A percentile compares a stretch with the other conserved stretches of the same genome.
phyloP scores from a whole-genome alignment of 177 flowering plant genomes.

The Telopea speciosissima region DNA sequence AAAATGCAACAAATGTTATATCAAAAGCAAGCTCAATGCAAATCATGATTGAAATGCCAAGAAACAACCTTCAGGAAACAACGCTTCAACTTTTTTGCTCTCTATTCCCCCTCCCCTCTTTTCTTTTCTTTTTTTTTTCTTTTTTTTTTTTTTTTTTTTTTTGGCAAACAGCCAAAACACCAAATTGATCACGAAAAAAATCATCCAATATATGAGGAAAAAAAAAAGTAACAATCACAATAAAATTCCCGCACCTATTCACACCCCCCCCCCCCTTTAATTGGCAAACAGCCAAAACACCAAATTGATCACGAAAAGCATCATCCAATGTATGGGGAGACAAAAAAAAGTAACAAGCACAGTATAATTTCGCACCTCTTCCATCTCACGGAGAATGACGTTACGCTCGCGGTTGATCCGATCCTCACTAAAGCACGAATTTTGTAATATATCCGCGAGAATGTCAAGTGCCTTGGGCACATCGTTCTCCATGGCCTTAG shows the following conservation, averaged over 20 bases:
- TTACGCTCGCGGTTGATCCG: slow-evolving; percentile 54
- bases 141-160: no score
- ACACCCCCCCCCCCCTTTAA: no score
- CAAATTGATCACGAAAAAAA: not conserved
- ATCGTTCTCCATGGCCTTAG: slow-evolving; percentile 59
- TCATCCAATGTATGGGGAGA: no score
- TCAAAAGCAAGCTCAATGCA: not conserved
- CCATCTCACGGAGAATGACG: slow-evolving; percentile 77
- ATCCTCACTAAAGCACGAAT: slow-evolving; percentile 50
- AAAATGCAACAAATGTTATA: no score
- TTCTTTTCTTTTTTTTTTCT: no score
- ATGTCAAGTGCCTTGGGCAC: slow-evolving; percentile 55
- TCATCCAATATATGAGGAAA: no score
- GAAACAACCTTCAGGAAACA: not conserved
- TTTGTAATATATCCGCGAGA: slow-evolving; percentile 73
- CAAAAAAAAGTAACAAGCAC: not conserved
- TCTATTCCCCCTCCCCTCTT: no score
- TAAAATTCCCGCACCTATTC: slow-evolving; percentile 48
- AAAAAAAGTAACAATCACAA: not conserved
- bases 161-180: not conserved
- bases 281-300: no score
- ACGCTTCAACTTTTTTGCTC: not conserved
- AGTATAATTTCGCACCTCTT: slow-evolving; percentile 41
- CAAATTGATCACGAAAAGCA: not conserved
- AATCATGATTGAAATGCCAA: not conserved